Conservation (phyloP, 495 filamentous ascomycete species). For the Elasticomyces elasticus region DNA sequence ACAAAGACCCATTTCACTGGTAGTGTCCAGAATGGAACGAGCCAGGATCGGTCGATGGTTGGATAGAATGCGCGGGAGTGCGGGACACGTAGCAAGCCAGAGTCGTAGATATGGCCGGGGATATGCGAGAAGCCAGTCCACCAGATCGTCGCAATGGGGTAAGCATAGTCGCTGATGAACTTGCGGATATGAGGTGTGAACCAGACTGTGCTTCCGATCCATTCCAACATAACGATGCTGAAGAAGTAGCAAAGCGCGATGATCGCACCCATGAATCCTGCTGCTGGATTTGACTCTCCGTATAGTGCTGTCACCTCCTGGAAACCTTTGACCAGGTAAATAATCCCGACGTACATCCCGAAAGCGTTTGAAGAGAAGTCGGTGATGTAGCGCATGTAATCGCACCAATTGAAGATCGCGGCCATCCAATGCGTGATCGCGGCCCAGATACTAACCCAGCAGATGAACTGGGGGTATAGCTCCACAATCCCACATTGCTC, state of each 20-base stretch:
- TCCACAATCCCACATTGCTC: conserved; percentile 24
- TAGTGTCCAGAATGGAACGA: conserved; percentile 83
- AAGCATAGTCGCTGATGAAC: conserved; percentile 36
- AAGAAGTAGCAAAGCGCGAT: conserved; percentile 33
- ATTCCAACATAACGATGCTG: conserved; percentile 31
- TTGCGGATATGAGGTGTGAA: conserved; percentile 31
- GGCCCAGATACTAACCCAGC: conserved; percentile 38
- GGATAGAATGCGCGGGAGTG: conserved; percentile 60
- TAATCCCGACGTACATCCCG: conserved; percentile 38
- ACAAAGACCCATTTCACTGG: conserved; percentile 65
- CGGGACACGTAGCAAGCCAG: conserved; percentile 30
- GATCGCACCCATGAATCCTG: conserved; percentile 30
- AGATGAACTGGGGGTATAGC: conserved; percentile 33
- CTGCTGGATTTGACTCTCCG: conserved; percentile 12
- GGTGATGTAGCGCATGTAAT: conserved; percentile 37
- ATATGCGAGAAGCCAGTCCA: conserved; percentile 32
- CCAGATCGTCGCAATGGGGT: conserved; percentile 30
- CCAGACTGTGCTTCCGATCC: conserved; percentile 26
- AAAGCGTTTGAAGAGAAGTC: conserved; percentile 37
- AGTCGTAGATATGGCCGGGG: conserved; percentile 22
- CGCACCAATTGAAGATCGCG: conserved; percentile 34
- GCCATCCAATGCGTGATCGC: conserved; percentile 36
- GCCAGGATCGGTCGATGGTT: conserved; percentile 67
- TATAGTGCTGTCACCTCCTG: conserved; percentile 28
- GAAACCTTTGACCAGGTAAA: conserved; percentile 33